phyloP scores from a whole-genome alignment of 352 stramenopile genomes.

The Lagenidium giganteum region DNA sequence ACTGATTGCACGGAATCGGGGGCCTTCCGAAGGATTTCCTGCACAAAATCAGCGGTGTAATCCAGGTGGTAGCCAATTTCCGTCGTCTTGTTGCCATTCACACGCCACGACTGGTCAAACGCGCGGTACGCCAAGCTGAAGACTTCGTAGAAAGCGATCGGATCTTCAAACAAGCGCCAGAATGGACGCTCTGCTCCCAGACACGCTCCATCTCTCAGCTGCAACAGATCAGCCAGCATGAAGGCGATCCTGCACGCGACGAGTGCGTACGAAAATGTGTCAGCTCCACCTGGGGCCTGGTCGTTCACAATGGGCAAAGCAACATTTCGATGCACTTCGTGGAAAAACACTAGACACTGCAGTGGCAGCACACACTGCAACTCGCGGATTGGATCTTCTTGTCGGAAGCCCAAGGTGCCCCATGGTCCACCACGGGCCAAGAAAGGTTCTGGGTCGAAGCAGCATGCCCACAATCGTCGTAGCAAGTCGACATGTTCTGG shows the following conservation, averaged over 20 bases:
- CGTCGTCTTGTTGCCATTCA: slow-evolving; percentile 28
- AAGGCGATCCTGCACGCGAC: slow-evolving; percentile 48
- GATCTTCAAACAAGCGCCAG: slow-evolving; percentile 83
- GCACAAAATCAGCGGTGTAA: slow-evolving; percentile 61
- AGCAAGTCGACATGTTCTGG: slow-evolving; percentile 71
- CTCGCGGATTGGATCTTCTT: slow-evolving; percentile 62
- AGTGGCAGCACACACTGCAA: slow-evolving; percentile 67
- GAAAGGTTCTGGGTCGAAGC: slow-evolving; percentile 65
- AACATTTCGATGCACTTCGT: slow-evolving; percentile 58
- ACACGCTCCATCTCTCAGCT: slow-evolving; percentile 69
- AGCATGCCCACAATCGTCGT: slow-evolving; percentile 58
- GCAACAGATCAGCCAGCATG: slow-evolving; percentile 59
- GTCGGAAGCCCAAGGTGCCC: slow-evolving; percentile 57
- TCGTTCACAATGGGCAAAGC: slow-evolving; percentile 67
- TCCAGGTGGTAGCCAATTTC: slow-evolving; percentile 67
- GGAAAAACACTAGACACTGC: slow-evolving; percentile 82
- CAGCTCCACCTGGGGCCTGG: slow-evolving; percentile 29
- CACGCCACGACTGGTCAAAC: slow-evolving; percentile 68
- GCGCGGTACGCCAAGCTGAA: slow-evolving; percentile 70
- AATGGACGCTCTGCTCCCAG: slow-evolving; percentile 72
- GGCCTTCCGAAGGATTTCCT: slow-evolving; percentile 63
- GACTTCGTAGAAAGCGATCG: slow-evolving; percentile 77
- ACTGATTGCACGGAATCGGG: slow-evolving; percentile 55
- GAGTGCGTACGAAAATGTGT: slow-evolving; percentile 60
- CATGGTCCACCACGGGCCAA: slow-evolving; percentile 34